Percentiles rank a stretch among this genome's conserved stretches.
Conservation (phyloP, 768 basidiomycete genomes). For the Naganishia friedmannii region DNA sequence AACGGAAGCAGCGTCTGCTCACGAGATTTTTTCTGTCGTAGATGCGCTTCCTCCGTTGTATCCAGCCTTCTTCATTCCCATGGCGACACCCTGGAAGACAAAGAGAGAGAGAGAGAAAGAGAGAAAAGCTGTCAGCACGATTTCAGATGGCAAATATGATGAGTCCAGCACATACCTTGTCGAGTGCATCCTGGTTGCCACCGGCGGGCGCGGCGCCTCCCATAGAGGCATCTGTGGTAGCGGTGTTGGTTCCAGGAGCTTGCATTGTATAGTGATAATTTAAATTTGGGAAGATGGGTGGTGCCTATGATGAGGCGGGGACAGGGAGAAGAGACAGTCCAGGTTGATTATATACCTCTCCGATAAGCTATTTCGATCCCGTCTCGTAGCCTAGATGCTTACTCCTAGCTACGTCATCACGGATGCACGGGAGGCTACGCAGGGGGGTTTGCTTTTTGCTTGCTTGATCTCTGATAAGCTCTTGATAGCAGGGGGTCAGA, state of each 20-base stretch:
- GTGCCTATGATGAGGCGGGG: no score
- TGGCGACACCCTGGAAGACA: slow-evolving; percentile 24
- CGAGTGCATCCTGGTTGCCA: slow-evolving; percentile 29
- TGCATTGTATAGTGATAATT: background rate
- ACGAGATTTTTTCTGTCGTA: slow-evolving; percentile 31
- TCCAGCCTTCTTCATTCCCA: slow-evolving; percentile 23
- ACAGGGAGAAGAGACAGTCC: no score
- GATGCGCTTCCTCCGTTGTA: slow-evolving; percentile 15
- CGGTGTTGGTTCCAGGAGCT: slow-evolving; percentile 24
- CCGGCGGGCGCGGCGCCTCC: slow-evolving; percentile 2
- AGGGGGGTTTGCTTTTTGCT: no score
- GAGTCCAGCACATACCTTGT: slow-evolving; percentile 27
- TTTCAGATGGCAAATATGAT: background rate
- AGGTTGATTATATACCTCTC: background rate
- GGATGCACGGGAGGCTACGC: no score
- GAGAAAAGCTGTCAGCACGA: background rate
- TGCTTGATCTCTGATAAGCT: no score
- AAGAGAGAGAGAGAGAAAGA: background rate
- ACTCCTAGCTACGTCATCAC: no score
- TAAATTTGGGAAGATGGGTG: background rate
- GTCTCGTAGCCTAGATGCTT: no score
- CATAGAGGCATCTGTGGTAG: slow-evolving; percentile 1
- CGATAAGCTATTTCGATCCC: background rate
- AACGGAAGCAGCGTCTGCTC: background rate
- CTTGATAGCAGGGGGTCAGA: no score